phyloP scores from a whole-genome alignment of 176 grass and related monocot species.

The Bonia amplexicaulis region DNA sequence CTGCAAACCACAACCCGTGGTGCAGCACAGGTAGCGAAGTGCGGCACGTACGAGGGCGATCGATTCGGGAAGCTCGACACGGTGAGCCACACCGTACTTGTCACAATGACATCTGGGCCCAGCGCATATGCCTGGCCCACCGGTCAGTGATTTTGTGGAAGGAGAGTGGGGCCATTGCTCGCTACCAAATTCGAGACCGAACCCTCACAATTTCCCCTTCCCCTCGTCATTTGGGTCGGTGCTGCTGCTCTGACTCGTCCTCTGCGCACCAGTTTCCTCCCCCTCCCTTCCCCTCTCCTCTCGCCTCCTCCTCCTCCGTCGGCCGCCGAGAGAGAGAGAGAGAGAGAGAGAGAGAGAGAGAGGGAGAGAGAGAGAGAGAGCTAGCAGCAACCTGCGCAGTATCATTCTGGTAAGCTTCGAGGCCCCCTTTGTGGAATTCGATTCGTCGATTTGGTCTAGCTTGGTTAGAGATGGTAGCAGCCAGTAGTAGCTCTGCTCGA shows the following conservation, averaged over 20 bases:
- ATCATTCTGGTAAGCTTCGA: conserved; percentile 28
- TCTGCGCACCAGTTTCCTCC: neutral
- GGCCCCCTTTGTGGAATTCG: neutral
- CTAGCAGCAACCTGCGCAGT: neutral
- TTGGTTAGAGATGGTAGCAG: neutral
- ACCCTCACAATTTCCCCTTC: conserved; percentile 1
- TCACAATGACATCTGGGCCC: neutral
- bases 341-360: conserved; percentile 25
- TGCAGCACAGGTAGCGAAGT: neutral
- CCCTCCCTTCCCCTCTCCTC: neutral
- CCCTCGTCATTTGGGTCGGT: conserved; percentile 18
- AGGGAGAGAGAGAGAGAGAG: neutral
- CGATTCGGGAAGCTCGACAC: neutral
- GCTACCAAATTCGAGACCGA: conserved; percentile 38
- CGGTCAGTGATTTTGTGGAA: neutral
- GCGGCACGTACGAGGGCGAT: conserved; percentile 4
- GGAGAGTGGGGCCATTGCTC: neutral
- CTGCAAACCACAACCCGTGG: rapidly evolving
- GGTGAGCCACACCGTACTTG: neutral
- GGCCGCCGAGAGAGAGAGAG: neutral
- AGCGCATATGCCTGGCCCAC: rapidly evolving
- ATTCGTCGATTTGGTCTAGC: neutral
- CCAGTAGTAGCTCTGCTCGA: neutral
- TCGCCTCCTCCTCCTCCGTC: neutral
- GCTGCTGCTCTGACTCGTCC: neutral